Base-by-base conservation (phyloP, 2,329 filamentous ascomycete genomes). In the Nigrospora oryzae region DNA sequence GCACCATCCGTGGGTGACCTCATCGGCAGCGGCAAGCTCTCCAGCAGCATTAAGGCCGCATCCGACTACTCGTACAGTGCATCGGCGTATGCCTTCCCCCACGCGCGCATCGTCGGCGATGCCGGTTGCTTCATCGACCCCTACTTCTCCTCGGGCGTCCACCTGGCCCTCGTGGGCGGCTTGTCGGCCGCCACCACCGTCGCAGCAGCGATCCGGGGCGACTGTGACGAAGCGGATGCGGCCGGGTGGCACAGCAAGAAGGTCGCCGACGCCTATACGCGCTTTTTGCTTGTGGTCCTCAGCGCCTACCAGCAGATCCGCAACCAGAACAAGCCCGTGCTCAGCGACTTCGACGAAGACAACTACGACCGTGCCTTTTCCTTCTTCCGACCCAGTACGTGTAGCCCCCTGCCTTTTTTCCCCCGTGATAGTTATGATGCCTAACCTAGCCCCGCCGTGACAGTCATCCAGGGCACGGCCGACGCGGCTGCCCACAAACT, bases 71-170 rank as follows among this genome's bases (percentile, higher is more conserved):
- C 70, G 1, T 74, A 36, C 34, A 68, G 58, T 38, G 63, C 71
- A 6, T 60, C 64, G 0, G 46, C 55, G 0, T 75, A 75, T 47
- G 63, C 68, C 1, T 45, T 55, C 17, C 62, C 63, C 1, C 48
- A 64, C 44, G 51, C 60, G 5, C 69, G 70, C 28, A 61, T 73
- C 12, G 62, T 55, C 11, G 70, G 71, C 3, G 70, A 74, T 46
- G 70, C 70, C 0, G 71, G 68, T 1, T 67, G 64, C 49, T 74
- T 74, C 50, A 71, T 74, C 46, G 70, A 74, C 46, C 70, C 70
- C 0, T 67, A 63, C 46, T 74, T 74, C 55, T 70, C 67, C 0
- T 74, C 70, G 0, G 70, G 70, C 7, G 62, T 70, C 3, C 70
- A 74, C 47, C 55, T 74, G 2, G 71, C 71, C 3, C 33, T 74